These are phyloP conservation scores for Plantago coronopus DNA, from an alignment of 305 asterid genomes.

Conservation along the genomic window DNA sequence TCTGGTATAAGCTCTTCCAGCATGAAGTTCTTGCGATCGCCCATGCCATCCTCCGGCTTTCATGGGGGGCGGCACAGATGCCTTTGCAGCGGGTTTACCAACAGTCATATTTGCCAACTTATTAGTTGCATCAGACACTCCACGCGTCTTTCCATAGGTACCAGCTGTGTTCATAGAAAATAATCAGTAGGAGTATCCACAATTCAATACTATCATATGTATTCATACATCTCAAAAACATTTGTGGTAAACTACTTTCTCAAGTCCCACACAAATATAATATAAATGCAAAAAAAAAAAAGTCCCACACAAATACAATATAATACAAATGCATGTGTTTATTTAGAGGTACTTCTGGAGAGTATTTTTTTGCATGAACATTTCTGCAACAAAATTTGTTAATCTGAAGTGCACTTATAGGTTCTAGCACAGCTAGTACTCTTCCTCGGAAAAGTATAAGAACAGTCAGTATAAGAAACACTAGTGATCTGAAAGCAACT, in stretches of 20 bases:
- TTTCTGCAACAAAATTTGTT: too few species aligned
- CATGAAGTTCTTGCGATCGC: slow-evolving; percentile 47
- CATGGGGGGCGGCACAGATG: slow-evolving; percentile 66
- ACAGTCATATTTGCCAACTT: slow-evolving; percentile 56
- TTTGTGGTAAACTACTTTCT: too few species aligned
- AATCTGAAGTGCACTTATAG: too few species aligned
- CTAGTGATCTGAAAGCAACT: slow-evolving; percentile 23
- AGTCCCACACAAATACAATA: too few species aligned
- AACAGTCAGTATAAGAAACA: not conserved
- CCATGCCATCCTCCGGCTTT: slow-evolving; percentile 95
- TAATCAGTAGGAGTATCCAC: not conserved
- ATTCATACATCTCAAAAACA: too few species aligned
- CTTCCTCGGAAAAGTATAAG: too few species aligned
- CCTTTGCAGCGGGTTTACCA: slow-evolving; percentile 42
- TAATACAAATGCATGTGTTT: too few species aligned
- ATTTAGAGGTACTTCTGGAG: too few species aligned
- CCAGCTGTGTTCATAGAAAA: slow-evolving; percentile 28
- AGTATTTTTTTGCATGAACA: too few species aligned
- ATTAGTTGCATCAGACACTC: slow-evolving; percentile 47
- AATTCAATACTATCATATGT: not conserved
- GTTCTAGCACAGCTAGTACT: too few species aligned
- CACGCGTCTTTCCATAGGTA: slow-evolving; percentile 36
- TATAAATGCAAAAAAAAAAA: too few species aligned
- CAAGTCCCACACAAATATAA: too few species aligned
- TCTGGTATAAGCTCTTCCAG: slow-evolving; percentile 40